Evolutionary conservation across 805 yeast genomes (phyloP), one percentile per base, ranked within the genome.

Genomic region (Candida sakaeoensis): DNA sequence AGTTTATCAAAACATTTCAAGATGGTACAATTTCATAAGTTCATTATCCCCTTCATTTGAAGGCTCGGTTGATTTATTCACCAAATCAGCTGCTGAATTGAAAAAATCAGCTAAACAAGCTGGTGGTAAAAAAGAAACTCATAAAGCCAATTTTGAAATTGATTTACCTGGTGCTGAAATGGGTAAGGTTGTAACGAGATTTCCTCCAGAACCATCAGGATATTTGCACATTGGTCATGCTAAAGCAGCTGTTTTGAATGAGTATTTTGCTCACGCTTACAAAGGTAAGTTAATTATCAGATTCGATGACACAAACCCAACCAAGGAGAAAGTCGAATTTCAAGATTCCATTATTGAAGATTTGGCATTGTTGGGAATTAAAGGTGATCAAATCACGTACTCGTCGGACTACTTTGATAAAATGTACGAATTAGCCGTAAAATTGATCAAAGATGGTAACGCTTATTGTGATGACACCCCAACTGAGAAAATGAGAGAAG

Each of bases 201-300:
- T 93, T 80, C 99, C 96, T 38, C 99, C 99, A 49, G 99, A 93
- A 72, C 99, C 99, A 45, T 86, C 95, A 69, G 99, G 99, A 70
- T 93, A 90, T 67, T 77, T 93, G 67, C 99, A 93, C 68, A 93
- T 93, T 68, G 99, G 99, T 52, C 99, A 93, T 61, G 99, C 96
- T 45, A 93, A 93, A 68, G 99, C 99, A 46, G 99, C 99, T 40
- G 75, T 93, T 43, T 77, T 93, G 61, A 93, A 93, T 72, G 93
- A 93, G 68, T 91, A 90, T 71, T 91, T 93, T 70, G 99, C 99
- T 36, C 82, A 87, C 54, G 84, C 79, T 58, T 93, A 91, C 75
- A 85, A 93, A 58, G 99, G 99, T 62, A 93, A 93, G 68, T 79
- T 93, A 62, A 89, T 93, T 57, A 83, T 93, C 57, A 82, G 99